Conservation (phyloP, 768 basidiomycete species). For the Termitomyces sp. region DNA sequence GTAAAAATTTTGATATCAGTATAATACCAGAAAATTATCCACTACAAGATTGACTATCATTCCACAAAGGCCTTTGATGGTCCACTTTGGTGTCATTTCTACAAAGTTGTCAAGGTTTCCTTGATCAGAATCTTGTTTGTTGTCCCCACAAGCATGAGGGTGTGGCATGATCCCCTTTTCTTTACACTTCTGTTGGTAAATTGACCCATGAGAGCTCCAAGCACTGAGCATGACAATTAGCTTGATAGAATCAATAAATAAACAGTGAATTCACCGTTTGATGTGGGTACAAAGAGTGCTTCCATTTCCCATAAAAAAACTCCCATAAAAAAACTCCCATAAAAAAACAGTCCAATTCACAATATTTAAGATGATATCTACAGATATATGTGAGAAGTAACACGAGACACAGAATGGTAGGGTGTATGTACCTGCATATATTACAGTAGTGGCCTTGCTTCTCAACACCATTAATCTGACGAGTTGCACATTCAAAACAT, state of each 20-base stretch:
- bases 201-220: not conserved
- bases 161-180: not conserved
- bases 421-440: slow-evolving; percentile 2
- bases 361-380: not conserved
- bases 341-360: not conserved
- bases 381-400: not conserved
- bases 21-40: not conserved
- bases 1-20: not conserved
- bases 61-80: slow-evolving; percentile 9
- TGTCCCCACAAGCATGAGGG: not conserved
- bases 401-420: not conserved
- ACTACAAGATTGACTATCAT: slow-evolving; percentile 9
- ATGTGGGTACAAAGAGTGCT: slow-evolving; percentile 6
- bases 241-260: not conserved
- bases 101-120: slow-evolving; percentile 8
- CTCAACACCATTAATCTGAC: not conserved
- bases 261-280: not conserved
- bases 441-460: slow-evolving; percentile 1
- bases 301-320: slow-evolving; percentile 1
- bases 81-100: slow-evolving; percentile 5
- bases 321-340: slow-evolving; percentile 4
- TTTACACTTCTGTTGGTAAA: not conserved
- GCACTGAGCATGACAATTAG: not conserved
- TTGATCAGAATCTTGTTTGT: not conserved
- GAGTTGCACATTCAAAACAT: not conserved